phyloP scores from a whole-genome alignment of 331 rosid genomes.

The Dryas integrifolia region DNA sequence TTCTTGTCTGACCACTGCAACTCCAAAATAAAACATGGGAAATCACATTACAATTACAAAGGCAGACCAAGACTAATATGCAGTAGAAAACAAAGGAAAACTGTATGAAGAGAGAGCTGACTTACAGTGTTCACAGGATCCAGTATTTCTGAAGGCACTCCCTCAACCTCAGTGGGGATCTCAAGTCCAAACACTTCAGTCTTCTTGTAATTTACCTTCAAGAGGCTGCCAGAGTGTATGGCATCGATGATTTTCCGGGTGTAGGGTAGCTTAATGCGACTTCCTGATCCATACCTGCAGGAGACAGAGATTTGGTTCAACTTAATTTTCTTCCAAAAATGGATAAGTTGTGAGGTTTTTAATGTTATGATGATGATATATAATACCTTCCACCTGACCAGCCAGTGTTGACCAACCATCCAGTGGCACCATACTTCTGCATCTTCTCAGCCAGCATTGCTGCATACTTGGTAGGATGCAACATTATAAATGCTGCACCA shows the following conservation, averaged over 20 bases:
- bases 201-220: conserved; percentile 56
- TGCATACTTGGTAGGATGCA: conserved; percentile 89
- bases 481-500: conserved; percentile 93
- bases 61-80: neutral
- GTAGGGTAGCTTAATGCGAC: conserved; percentile 65
- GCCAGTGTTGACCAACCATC: conserved; percentile 93
- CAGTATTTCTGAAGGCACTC: conserved; percentile 79
- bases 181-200: conserved; percentile 81
- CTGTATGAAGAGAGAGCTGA: neutral
- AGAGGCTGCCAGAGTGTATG: conserved; percentile 79
- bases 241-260: conserved; percentile 89
- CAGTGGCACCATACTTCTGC: conserved; percentile 80
- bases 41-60: neutral
- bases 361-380: neutral
- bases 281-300: conserved; percentile 74
- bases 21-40: neutral
- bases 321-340: neutral
- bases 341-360: neutral
- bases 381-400: conserved; percentile 91
- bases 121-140: conserved; percentile 77
- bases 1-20: conserved; percentile 70
- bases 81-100: neutral
- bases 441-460: conserved; percentile 95
- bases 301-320: neutral
- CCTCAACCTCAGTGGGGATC: conserved; percentile 71